A percentile compares a stretch with the other conserved stretches of the same genome.
phyloP scores from a whole-genome alignment of 768 basidiomycete species.

The Trametes cubensis region DNA sequence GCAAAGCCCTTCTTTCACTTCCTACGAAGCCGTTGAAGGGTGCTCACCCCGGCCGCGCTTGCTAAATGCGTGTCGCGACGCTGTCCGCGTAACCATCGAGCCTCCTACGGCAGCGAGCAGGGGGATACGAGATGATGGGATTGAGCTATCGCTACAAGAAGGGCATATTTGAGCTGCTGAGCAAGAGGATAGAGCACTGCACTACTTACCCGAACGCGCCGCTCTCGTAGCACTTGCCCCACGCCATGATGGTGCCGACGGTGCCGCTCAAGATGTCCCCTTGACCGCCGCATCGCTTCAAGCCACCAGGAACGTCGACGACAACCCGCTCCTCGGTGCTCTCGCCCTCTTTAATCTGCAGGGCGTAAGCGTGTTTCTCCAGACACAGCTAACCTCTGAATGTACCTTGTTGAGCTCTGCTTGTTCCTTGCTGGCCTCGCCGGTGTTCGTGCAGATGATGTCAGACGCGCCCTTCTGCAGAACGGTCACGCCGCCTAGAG shows the following conservation, averaged over 20 bases:
- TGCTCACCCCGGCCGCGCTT: slow-evolving; percentile 63
- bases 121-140: slow-evolving; percentile 70
- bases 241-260: slow-evolving; percentile 89
- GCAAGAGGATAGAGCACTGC: background rate
- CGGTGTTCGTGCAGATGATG: slow-evolving; percentile 78
- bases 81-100: slow-evolving; percentile 85
- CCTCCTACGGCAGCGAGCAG: slow-evolving; percentile 84
- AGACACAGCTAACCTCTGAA: background rate
- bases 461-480: slow-evolving; percentile 87
- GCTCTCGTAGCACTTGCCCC: slow-evolving; percentile 92
- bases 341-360: slow-evolving; percentile 26
- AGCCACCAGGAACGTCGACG: slow-evolving; percentile 73
- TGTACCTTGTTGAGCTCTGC: slow-evolving; percentile 41
- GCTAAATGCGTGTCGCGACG: slow-evolving; percentile 75
- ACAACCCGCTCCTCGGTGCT: slow-evolving; percentile 58
- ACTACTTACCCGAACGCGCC: slow-evolving; percentile 71
- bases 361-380: background rate
- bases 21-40: background rate
- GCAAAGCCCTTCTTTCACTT: background rate
- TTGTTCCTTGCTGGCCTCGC: slow-evolving; percentile 47
- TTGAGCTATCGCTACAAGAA: slow-evolving; percentile 48
- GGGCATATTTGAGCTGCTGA: background rate
- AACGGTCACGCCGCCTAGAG: slow-evolving; percentile 86
- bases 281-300: slow-evolving; percentile 95
- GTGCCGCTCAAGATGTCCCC: slow-evolving; percentile 91